Percentiles rank a stretch among this genome's conserved stretches.
phyloP scores from a whole-genome alignment of 192 early-diverging fungal species.

The Coemansia sp. region DNA sequence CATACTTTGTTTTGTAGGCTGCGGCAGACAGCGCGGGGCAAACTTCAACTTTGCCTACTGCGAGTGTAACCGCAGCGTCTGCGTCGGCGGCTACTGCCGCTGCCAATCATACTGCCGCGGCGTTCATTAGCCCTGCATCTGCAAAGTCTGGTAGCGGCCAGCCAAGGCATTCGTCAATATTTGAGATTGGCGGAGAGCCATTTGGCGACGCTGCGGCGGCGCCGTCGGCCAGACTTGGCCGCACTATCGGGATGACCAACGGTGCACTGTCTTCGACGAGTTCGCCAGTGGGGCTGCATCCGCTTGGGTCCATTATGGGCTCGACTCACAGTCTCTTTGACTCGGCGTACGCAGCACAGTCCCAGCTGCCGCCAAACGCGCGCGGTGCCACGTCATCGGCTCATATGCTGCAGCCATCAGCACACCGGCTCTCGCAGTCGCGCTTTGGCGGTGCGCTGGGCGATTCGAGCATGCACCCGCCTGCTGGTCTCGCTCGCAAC shows the following conservation, averaged over 20 bases:
- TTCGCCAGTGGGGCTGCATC: conserved; percentile 44
- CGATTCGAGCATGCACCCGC: conserved; percentile 17
- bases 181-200: conserved; percentile 53
- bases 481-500: conserved; percentile 18
- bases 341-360: conserved; percentile 22
- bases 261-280: conserved; percentile 22
- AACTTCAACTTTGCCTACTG: conserved; percentile 1
- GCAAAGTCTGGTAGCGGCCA: conserved; percentile 14
- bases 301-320: conserved; percentile 48
- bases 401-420: neutral
- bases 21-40: conserved; percentile 2
- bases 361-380: neutral
- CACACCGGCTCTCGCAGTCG: conserved; percentile 41
- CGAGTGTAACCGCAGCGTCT: neutral
- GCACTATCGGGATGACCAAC: conserved; percentile 16
- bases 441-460: conserved; percentile 40
- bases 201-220: conserved; percentile 22
- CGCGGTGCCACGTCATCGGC: neutral
- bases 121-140: conserved; percentile 21
- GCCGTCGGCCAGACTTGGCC: conserved; percentile 24
- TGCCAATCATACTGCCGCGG: conserved; percentile 21
- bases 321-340: conserved; percentile 43
- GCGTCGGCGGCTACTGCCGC: conserved; percentile 12
- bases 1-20: conserved; percentile 5
- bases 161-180: conserved; percentile 39